A percentile compares a stretch with the other conserved stretches of the same genome.
Conservation (phyloP, 108 stramenopile genomes). For the Nitzschia putrida region DNA sequence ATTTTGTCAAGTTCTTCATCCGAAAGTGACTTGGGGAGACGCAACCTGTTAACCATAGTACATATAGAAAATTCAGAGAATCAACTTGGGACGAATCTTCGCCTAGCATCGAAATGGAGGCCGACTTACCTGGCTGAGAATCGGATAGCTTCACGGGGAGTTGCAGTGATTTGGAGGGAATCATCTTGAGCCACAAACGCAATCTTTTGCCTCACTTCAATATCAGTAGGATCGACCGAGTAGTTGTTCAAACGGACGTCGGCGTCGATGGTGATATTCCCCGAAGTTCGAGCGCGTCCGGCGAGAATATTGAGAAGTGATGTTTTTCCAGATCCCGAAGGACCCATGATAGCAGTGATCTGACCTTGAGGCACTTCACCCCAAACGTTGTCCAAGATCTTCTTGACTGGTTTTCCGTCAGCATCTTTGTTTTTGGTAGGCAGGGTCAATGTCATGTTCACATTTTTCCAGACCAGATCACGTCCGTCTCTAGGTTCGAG, state of each 20-base stretch:
- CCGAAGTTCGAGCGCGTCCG: constrained; percentile 40
- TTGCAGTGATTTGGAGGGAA: constrained; percentile 64
- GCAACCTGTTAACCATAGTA: constrained; percentile 36
- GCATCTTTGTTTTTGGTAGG: background rate
- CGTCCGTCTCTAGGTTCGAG: constrained; percentile 44
- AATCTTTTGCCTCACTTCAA: constrained; percentile 46
- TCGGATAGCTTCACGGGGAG: constrained; percentile 79
- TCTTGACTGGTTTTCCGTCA: background rate
- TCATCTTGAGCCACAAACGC: constrained; percentile 89
- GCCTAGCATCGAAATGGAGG: no score
- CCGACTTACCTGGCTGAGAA: constrained; percentile 56
- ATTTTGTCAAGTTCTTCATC: constrained; percentile 56
- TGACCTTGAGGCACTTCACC: constrained; percentile 56
- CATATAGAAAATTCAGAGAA: constrained; percentile 28
- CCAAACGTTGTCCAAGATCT: constrained; percentile 51
- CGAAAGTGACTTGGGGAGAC: constrained; percentile 50
- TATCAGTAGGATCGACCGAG: constrained; percentile 47
- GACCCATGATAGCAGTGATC: constrained; percentile 56
- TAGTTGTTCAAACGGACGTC: constrained; percentile 45
- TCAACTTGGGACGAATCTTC: constrained; percentile 46
- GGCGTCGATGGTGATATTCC: constrained; percentile 24
- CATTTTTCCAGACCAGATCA: constrained; percentile 46
- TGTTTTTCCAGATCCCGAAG: constrained; percentile 54
- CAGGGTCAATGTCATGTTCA: constrained; percentile 39
- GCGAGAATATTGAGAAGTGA: constrained; percentile 72